Conservation (phyloP, 768 basidiomycete species). For the Podaxis pistillaris region DNA sequence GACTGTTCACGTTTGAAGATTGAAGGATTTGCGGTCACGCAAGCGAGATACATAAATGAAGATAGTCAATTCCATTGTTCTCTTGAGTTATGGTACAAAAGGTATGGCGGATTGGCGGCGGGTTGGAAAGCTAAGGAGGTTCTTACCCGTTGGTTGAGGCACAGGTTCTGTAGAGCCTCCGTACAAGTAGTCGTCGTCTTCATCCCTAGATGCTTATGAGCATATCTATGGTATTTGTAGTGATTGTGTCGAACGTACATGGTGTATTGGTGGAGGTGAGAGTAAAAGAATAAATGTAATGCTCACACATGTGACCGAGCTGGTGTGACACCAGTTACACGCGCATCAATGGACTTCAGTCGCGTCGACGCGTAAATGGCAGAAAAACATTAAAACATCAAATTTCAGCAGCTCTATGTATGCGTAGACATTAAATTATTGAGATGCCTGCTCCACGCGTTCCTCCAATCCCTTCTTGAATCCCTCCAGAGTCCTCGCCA, state of each 20-base stretch:
- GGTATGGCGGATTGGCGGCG: slow-evolving; percentile 29
- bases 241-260: slow-evolving; percentile 9
- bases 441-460: slow-evolving; percentile 13
- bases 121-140: slow-evolving; percentile 41
- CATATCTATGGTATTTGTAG: background rate
- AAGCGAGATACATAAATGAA: slow-evolving; percentile 29
- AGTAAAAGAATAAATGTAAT: background rate
- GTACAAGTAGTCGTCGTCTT: slow-evolving; percentile 81
- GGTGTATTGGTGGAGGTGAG: slow-evolving; percentile 5
- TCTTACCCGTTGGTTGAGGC: slow-evolving; percentile 12
- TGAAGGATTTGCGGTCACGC: slow-evolving; percentile 39
- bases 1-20: slow-evolving; percentile 35
- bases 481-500: slow-evolving; percentile 75
- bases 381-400: slow-evolving; percentile 4
- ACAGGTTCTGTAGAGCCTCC: slow-evolving; percentile 47
- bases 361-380: slow-evolving; percentile 5
- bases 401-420: background rate
- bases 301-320: background rate
- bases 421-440: slow-evolving; percentile 6
- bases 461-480: slow-evolving; percentile 69
- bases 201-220: slow-evolving; percentile 47
- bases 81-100: slow-evolving; percentile 16
- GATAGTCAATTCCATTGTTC: slow-evolving; percentile 19
- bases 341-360: background rate
- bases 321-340: slow-evolving; percentile 12